Conservation (phyloP, 805 yeast genomes). For the Maudiozyma turicensis region DNA sequence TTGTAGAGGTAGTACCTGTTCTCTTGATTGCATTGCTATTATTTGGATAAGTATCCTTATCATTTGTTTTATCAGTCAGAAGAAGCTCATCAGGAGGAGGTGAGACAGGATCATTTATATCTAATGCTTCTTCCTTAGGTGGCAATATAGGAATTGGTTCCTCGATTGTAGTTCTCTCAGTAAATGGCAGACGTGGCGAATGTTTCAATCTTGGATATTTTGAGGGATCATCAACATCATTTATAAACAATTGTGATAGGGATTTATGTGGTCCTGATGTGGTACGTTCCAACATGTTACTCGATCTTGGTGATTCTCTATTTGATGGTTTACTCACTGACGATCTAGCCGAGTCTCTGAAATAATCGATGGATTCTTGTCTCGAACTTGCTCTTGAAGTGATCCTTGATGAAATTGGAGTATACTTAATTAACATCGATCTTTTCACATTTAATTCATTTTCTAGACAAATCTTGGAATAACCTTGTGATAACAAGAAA, state of each 20-base stretch:
- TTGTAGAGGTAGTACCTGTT: slow-evolving; percentile 12
- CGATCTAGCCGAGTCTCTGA: slow-evolving; percentile 8
- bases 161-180: background rate
- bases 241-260: background rate
- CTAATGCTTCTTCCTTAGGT: slow-evolving; percentile 9
- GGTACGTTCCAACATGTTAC: background rate
- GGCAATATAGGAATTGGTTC: background rate
- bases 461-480: slow-evolving; percentile 41
- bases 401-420: slow-evolving; percentile 3
- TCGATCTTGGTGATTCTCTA: background rate
- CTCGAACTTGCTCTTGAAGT: slow-evolving; percentile 2
- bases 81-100: background rate
- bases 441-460: slow-evolving; percentile 7
- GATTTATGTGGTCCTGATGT: background rate
- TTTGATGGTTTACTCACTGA: slow-evolving; percentile 9
- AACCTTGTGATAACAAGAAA: slow-evolving; percentile 50
- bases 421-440: background rate
- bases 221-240: background rate
- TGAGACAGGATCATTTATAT: slow-evolving; percentile 9
- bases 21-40: slow-evolving; percentile 1
- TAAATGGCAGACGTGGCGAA: background rate
- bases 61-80: background rate
- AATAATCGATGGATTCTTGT: background rate
- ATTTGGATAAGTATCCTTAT: background rate
- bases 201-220: background rate